Base-by-base conservation (phyloP, 371 early-diverging fungal genomes). In the Circinella minor region DNA sequence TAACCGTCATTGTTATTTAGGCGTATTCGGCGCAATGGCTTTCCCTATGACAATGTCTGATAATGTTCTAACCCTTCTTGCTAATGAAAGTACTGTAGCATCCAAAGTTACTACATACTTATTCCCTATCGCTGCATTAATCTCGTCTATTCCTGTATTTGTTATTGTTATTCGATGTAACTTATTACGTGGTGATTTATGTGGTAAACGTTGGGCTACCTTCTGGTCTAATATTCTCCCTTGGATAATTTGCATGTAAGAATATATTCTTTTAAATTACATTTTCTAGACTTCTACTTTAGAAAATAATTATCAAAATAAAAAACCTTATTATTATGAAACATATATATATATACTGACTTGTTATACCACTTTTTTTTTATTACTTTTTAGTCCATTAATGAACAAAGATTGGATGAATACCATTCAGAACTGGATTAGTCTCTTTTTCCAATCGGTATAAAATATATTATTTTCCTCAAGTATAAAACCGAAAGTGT, bases 61-160 rank as follows among this genome's bases (percentile, higher is more conserved):
- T 49, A 75, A 86, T 55, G 85, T 89, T 54, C 69, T 84, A 17
- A 76, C 81, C 4, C 79, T 86, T 55, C 72, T 82, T 3, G 72
- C 74, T 43, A 54, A 67, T 63, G 55, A 72, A 61, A 80, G 82
- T 13, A 74, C 81, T 3, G 70, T 79, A 14, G 75, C 87, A 27
- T 83, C 90, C 2, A 78, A 82, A 55, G 83, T 89, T 18, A 85
- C 89, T 2, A 85, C 87, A 6, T 92, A 91, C 69, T 62, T 89
- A 15, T 95, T 92, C 69, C 87, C 93, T 1, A 74, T 93, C 43
- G 86, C 86, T 7, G 91, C 89, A 39, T 86, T 95, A 9, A 79
- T 93, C 54, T 89, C 93, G 7, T 88, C 90, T 13, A 92, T 95
- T 55, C 94, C 95, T 3, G 91, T 92, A 36, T 89, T 86, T 69